phyloP scores from a whole-genome alignment of 805 yeast species.

The Danielia oregonensis region DNA sequence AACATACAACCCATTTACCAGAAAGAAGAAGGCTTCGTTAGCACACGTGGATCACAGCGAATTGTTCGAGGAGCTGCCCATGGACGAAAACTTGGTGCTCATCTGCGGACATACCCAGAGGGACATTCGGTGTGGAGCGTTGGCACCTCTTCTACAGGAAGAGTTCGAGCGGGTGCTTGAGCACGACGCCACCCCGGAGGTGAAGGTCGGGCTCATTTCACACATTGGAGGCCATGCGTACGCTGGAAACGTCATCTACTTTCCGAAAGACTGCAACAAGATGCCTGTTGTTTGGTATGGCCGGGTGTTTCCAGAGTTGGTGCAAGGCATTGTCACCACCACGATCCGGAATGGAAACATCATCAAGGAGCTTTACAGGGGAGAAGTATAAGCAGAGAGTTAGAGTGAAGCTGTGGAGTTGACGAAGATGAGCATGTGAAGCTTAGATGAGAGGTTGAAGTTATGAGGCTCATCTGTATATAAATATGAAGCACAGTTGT shows the following conservation, averaged over 20 bases:
- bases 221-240: slow-evolving; percentile 86
- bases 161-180: slow-evolving; percentile 48
- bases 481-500: no score
- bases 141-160: slow-evolving; percentile 54
- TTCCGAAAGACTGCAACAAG: slow-evolving; percentile 31
- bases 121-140: slow-evolving; percentile 62
- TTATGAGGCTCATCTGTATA: no score
- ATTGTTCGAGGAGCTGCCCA: slow-evolving; percentile 5
- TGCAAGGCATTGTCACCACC: slow-evolving; percentile 61
- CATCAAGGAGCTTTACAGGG: slow-evolving; percentile 57
- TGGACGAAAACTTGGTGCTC: slow-evolving; percentile 34
- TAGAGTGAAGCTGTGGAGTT: no score
- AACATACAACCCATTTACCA: slow-evolving; percentile 24
- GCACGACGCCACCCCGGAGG: slow-evolving; percentile 21
- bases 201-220: slow-evolving; percentile 53
- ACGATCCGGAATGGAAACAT: slow-evolving; percentile 48
- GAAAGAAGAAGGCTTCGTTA: slow-evolving; percentile 6
- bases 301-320: slow-evolving; percentile 58
- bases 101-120: slow-evolving; percentile 66
- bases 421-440: no score
- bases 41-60: slow-evolving; percentile 6
- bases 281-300: slow-evolving; percentile 67
- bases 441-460: no score
- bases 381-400: slow-evolving; percentile 17
- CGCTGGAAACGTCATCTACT: slow-evolving; percentile 75